Conservation (phyloP, 768 basidiomycete genomes). For the Hygrocybe coccinea region DNA sequence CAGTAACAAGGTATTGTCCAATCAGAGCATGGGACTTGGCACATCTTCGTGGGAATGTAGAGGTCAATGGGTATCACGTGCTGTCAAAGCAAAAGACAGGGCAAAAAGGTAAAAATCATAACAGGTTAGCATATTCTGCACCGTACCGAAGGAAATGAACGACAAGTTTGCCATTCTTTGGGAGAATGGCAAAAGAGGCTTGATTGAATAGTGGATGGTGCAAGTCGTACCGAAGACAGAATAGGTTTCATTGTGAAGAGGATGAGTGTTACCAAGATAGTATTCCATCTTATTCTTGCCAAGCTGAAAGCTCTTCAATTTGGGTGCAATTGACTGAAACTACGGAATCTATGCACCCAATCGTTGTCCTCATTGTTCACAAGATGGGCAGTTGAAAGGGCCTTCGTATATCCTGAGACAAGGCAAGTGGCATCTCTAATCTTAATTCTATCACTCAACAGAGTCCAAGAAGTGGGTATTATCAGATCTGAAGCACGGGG, state of each 20-base stretch:
- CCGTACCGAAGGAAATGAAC: not conserved
- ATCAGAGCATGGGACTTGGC: too few relatives aligned
- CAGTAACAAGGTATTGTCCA: too few relatives aligned
- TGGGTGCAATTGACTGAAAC: not conserved
- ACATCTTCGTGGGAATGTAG: too few relatives aligned
- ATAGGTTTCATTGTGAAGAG: not conserved
- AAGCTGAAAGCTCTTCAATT: not conserved
- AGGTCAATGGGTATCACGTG: too few relatives aligned
- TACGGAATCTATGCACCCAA: constrained; percentile 1
- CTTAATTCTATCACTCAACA: not conserved
- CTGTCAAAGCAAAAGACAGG: too few relatives aligned
- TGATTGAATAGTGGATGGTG: constrained; percentile 1
- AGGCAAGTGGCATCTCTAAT: not conserved
- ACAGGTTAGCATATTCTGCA: not conserved
- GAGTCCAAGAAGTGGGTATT: not conserved
- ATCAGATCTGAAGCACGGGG: not conserved
- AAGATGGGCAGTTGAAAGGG: constrained; percentile 1
- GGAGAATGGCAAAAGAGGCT: not conserved
- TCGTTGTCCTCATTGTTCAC: not conserved
- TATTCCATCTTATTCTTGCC: not conserved
- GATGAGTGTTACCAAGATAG: not conserved
- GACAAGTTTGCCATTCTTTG: not conserved
- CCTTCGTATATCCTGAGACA: not conserved
- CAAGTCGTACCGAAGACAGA: constrained; percentile 2
- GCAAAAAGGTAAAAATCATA: too few relatives aligned